Conservation (phyloP, 139 green algal species). For the Chlorella sp. region DNA sequence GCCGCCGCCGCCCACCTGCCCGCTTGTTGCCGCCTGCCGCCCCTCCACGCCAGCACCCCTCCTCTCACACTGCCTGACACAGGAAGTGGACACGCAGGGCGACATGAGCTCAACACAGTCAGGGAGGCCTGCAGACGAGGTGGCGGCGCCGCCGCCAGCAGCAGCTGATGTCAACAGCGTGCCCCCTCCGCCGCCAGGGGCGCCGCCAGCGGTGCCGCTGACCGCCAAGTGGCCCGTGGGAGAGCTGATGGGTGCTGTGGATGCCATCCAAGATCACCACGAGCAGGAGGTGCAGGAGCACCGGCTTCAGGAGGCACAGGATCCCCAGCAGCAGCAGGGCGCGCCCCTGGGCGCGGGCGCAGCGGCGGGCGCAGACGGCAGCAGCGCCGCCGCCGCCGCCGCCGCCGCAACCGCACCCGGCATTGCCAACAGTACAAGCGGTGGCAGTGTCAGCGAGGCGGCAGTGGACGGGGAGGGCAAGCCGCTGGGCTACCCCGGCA, state of each 20-base stretch:
- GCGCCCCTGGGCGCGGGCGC: not conserved
- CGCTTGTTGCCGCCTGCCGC: no score
- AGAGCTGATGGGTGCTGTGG: conserved; percentile 21
- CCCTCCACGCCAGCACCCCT: no score
- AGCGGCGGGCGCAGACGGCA: not conserved
- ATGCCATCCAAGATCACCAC: conserved; percentile 8
- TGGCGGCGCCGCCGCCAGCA: not conserved
- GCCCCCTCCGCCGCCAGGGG: not conserved
- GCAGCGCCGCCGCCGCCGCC: not conserved
- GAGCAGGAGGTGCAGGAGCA: conserved; percentile 7
- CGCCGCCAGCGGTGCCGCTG: not conserved
- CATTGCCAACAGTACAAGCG: not conserved
- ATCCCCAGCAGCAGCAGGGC: not conserved
- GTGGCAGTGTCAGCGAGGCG: not conserved
- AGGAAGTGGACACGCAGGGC: no score
- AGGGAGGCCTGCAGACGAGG: no score
- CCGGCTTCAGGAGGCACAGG: not conserved
- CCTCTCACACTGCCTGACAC: no score
- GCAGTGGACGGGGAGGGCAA: not conserved
- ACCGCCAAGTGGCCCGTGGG: not conserved
- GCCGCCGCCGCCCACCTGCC: not conserved
- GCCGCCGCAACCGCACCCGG: not conserved
- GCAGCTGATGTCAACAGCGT: not conserved
- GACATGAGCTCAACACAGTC: not conserved
- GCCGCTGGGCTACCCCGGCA: conserved; percentile 29